Percentiles rank a stretch among this genome's conserved stretches.
Evolutionary conservation across 495 filamentous ascomycete species (phyloP).

Genomic region (Daldinia decipiens): DNA sequence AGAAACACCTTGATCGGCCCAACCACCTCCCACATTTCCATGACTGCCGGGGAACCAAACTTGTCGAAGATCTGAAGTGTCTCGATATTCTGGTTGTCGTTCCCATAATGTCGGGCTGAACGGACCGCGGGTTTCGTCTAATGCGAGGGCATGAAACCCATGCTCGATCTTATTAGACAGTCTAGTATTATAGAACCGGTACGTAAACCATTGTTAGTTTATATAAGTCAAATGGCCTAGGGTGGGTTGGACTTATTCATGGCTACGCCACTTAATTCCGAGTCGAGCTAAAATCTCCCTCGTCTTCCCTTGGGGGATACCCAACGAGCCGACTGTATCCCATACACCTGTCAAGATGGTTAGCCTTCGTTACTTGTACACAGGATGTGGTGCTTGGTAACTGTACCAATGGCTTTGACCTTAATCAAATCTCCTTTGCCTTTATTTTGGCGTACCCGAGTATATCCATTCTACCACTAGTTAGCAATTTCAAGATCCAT

Average conservation of each 20-base stretch:
- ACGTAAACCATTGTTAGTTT: slow-evolving; percentile 46
- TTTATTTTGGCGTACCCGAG: slow-evolving; percentile 50
- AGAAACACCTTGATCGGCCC: slow-evolving; percentile 62
- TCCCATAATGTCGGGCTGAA: slow-evolving; percentile 76
- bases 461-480: slow-evolving; percentile 49
- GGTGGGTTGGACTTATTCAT: slow-evolving; percentile 52
- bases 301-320: slow-evolving; percentile 56
- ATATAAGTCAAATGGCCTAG: neutral
- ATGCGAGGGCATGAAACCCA: slow-evolving; percentile 78
- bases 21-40: slow-evolving; percentile 71
- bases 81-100: slow-evolving; percentile 47
- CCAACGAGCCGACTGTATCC: slow-evolving; percentile 70
- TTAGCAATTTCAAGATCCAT: slow-evolving; percentile 42
- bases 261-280: slow-evolving; percentile 59
- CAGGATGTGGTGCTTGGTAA: neutral
- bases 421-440: slow-evolving; percentile 54
- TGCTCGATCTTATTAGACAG: slow-evolving; percentile 68
- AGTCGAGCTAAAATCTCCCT: slow-evolving; percentile 35
- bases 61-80: slow-evolving; percentile 67
- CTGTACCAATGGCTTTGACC: slow-evolving; percentile 57
- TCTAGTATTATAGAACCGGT: slow-evolving; percentile 68
- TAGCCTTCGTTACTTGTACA: neutral
- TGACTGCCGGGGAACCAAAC: slow-evolving; percentile 81
- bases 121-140: slow-evolving; percentile 72
- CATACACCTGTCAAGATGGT: slow-evolving; percentile 55